Evolutionary conservation across 768 basidiomycete species (phyloP).

Genomic region (Leccinum broughii): DNA sequence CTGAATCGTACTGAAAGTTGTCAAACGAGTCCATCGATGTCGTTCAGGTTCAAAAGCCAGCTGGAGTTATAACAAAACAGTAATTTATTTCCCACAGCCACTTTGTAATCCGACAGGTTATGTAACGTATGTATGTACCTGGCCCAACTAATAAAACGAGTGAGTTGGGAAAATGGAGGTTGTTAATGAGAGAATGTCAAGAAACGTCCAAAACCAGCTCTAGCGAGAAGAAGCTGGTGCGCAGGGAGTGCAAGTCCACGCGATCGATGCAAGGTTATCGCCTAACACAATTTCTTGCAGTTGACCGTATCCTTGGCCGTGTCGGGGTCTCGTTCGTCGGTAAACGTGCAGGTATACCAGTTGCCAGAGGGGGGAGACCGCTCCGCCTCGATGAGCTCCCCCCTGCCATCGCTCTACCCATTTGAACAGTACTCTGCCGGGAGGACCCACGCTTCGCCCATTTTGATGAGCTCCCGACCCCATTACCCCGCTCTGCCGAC

Average conservation of each 20-base stretch:
- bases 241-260: neutral
- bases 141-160: constrained; percentile 13
- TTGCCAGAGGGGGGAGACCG: constrained; percentile 25
- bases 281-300: constrained; percentile 35
- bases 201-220: constrained; percentile 11
- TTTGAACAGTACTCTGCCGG: constrained; percentile 16
- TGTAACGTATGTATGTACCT: neutral
- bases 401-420: constrained; percentile 19
- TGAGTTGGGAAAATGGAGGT: constrained; percentile 5
- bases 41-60: constrained; percentile 19
- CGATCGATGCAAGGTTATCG: constrained; percentile 36
- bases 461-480: constrained; percentile 30
- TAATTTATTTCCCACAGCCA: constrained; percentile 29
- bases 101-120: constrained; percentile 13
- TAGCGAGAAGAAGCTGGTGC: neutral
- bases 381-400: constrained; percentile 28
- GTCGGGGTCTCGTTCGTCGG: constrained; percentile 60
- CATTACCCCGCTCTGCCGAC: constrained; percentile 32
- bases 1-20: constrained; percentile 83
- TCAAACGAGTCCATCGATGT: constrained; percentile 75
- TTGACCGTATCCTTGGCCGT: constrained; percentile 52
- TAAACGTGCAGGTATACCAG: constrained; percentile 37
- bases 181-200: constrained; percentile 13
- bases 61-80: constrained; percentile 12
- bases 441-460: constrained; percentile 30